phyloP scores from a whole-genome alignment of 1,284 basidiomycete genomes.

The Sanghuangporus weigelae region DNA sequence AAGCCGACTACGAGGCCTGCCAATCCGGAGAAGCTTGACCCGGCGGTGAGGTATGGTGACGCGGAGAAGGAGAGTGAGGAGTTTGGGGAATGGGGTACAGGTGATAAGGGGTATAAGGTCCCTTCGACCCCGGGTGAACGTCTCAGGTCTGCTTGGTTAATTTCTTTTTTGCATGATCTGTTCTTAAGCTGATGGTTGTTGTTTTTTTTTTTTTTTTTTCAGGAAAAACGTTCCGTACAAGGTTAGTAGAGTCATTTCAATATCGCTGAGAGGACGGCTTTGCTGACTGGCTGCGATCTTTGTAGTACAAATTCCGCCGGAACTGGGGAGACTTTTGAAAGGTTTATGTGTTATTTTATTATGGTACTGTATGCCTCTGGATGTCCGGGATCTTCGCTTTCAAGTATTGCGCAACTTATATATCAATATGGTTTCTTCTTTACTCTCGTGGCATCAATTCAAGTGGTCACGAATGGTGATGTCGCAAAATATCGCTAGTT shows the following conservation, averaged over 20 bases:
- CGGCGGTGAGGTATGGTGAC: conserved; percentile 51
- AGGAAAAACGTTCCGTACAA: conserved; percentile 83
- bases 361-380: neutral
- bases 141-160: conserved; percentile 46
- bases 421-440: neutral
- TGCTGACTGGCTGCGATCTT: neutral
- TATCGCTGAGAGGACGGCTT: conserved; percentile 37
- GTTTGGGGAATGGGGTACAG: conserved; percentile 67
- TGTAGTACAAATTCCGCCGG: conserved; percentile 83
- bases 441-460: no score
- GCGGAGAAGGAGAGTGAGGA: conserved; percentile 44
- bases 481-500: no score
- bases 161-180: conserved; percentile 2
- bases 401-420: neutral
- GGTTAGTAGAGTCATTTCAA: conserved; percentile 42
- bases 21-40: conserved; percentile 58
- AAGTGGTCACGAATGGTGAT: no score
- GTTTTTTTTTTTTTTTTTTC: neutral
- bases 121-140: conserved; percentile 65
- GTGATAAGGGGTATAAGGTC: conserved; percentile 68
- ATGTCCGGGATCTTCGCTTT: neutral
- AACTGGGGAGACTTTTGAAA: conserved; percentile 78
- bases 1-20: conserved; percentile 52
- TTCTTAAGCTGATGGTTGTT: conserved; percentile 1
- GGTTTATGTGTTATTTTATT: neutral